These are phyloP conservation scores for Pyrus communis DNA, from an alignment of 306 rosid genomes.

Conservation along the genomic window DNA sequence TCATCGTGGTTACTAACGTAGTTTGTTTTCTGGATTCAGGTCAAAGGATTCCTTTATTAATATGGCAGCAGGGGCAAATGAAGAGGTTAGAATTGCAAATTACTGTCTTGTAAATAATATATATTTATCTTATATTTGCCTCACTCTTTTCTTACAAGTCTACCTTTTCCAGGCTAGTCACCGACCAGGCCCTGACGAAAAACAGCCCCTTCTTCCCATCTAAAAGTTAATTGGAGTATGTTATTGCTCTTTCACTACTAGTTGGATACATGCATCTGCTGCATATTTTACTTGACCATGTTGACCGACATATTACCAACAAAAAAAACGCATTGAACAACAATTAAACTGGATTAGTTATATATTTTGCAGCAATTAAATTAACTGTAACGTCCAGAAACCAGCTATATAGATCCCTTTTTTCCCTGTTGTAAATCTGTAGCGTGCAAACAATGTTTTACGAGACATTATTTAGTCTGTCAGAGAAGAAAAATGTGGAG, in stretches of 20 bases:
- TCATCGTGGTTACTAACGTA: background rate
- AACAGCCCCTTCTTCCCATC: slow-evolving; percentile 88
- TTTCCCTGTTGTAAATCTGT: background rate
- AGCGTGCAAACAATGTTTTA: background rate
- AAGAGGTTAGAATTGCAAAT: slow-evolving; percentile 51
- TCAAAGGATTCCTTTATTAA: slow-evolving; percentile 75
- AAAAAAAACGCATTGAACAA: background rate
- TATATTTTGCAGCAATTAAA: background rate
- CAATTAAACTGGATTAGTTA: background rate
- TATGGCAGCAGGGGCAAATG: slow-evolving; percentile 97
- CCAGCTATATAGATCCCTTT: background rate
- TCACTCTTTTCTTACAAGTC: background rate
- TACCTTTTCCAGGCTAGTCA: slow-evolving; percentile 61
- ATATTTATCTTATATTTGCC: slow-evolving; percentile 2
- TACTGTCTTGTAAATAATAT: background rate
- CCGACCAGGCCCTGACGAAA: slow-evolving; percentile 67
- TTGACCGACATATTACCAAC: background rate
- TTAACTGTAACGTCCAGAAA: background rate
- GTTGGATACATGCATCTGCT: background rate
- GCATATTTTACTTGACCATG: background rate
- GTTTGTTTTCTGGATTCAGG: slow-evolving; percentile 25
- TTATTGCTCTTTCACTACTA: background rate
- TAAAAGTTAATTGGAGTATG: slow-evolving; percentile 31
- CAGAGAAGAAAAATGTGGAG: background rate
- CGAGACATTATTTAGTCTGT: background rate